Base-by-base conservation (phyloP, 2,329 filamentous ascomycete species). In the Achaetomium macrosporum region DNA sequence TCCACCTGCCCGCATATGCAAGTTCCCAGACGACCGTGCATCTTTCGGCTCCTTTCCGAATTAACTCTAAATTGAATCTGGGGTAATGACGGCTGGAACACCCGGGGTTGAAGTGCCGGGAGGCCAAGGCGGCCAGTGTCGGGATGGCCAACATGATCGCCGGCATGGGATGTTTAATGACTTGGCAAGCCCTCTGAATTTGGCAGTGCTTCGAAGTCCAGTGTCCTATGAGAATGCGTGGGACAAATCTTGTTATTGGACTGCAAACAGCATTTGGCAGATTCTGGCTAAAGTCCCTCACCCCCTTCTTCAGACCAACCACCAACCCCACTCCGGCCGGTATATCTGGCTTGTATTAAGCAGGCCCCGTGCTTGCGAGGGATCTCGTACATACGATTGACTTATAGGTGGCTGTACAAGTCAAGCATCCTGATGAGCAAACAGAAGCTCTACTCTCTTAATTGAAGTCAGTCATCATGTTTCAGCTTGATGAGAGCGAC, bases 1-100 rank as follows among this genome's bases (percentile, higher is more conserved):
- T 45, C 47, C 44, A 36, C 17, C 49, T 10, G 50, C 30, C 42
- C 35, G 13, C 35, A 37, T n/a, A 37, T n/a, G 15, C 15, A 15
- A 8, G 13, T 8, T 8, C 35, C 7, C 35, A n/a, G 13, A 16
- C 12, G 12, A 51, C 56, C 50, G 54, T 31, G 40, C 45, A 56
- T 57, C 56, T 57, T 53, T 58, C 58, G 58, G 58, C 58, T 55
- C 42, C 53, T 44, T 43, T 57, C 54, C 51, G 56, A 58, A 58
- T 57, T 40, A 50, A 53, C 25, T 40, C 29, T 35, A 55, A 50
- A 58, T 57, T 57, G 45, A 51, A 48, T 57, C 58, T 57, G 54
- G 58, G 58, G 56, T 56, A 58, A 41, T 16, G 6, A 25, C 9
- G 36, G 16, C 15, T 15, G 25, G 36, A 15, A 31, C n/a, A 13